phyloP scores from a whole-genome alignment of 1,139 yeast species.

The Groenewaldozyma sp. region DNA sequence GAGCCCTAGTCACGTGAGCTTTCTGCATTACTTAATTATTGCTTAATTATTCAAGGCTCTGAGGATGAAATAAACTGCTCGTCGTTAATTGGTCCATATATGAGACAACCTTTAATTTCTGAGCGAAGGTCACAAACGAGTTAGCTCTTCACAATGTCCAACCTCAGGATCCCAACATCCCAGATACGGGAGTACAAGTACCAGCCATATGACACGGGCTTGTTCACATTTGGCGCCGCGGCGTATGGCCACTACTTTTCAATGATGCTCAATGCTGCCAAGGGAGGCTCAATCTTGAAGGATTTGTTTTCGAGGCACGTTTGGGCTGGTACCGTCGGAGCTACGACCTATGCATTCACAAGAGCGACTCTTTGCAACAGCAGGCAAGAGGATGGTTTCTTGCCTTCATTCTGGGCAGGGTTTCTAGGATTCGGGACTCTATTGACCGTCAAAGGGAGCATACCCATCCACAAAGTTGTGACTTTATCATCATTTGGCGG shows the following conservation, averaged over 20 bases:
- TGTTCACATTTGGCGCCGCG: constrained; percentile 2
- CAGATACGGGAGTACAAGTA: constrained; percentile 2
- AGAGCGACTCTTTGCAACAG: background rate
- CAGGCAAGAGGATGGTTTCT: constrained; percentile 1
- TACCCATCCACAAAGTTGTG: background rate
- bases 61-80: too few species aligned
- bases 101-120: too few species aligned
- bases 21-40: too few species aligned
- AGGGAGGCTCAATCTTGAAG: background rate
- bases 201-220: constrained; percentile 3
- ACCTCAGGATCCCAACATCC: constrained; percentile 1
- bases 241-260: constrained; percentile 1
- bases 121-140: too few species aligned
- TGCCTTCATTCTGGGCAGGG: constrained; percentile 1
- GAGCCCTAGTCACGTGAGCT: too few species aligned
- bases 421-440: constrained; percentile 2
- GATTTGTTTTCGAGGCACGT: constrained; percentile 1
- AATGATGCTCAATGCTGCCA: constrained; percentile 1
- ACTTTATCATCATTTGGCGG: background rate
- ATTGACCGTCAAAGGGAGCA: constrained; percentile 1
- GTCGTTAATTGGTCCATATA: too few species aligned
- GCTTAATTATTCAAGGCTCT: too few species aligned
- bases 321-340: constrained; percentile 3
- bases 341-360: constrained; percentile 4
- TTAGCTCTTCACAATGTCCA: too few species aligned